phyloP scores from a whole-genome alignment of 345 rosid species.

The Citrus reticulata region DNA sequence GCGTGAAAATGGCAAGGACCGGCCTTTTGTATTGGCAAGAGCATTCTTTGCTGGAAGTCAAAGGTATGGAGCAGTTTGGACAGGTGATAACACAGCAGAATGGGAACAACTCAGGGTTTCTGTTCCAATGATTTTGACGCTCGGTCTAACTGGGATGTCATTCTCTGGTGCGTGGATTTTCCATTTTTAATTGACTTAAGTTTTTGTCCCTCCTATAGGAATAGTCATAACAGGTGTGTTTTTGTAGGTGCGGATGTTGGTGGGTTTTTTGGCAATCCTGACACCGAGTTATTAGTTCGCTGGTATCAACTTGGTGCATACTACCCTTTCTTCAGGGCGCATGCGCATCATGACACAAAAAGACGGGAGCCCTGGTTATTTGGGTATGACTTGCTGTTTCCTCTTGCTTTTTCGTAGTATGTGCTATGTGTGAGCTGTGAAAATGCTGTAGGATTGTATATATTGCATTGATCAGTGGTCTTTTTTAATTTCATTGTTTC shows the following conservation, averaged over 20 bases:
- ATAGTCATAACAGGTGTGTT: background rate
- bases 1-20: constrained; percentile 84
- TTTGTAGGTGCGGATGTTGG: constrained; percentile 93
- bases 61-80: constrained; percentile 96
- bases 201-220: background rate
- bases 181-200: background rate
- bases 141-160: constrained; percentile 81
- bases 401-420: background rate
- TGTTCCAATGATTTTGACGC: constrained; percentile 91
- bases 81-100: constrained; percentile 94
- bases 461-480: background rate
- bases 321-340: constrained; percentile 97
- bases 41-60: constrained; percentile 97
- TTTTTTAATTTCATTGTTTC: background rate
- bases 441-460: background rate
- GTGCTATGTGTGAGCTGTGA: background rate
- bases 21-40: constrained; percentile 97
- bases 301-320: constrained; percentile 99
- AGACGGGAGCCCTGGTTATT: constrained; percentile 98
- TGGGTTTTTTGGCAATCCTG: constrained; percentile 97
- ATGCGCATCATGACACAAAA: constrained; percentile 97
- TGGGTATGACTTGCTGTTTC: constrained; percentile 51
- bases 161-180: constrained; percentile 62
- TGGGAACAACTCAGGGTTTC: constrained; percentile 98
- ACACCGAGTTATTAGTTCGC: constrained; percentile 82